Evolutionary conservation across 345 rosid genomes (phyloP), one percentile per base, ranked within the genome.

Genomic region (Hibiscus tridactylites): DNA sequence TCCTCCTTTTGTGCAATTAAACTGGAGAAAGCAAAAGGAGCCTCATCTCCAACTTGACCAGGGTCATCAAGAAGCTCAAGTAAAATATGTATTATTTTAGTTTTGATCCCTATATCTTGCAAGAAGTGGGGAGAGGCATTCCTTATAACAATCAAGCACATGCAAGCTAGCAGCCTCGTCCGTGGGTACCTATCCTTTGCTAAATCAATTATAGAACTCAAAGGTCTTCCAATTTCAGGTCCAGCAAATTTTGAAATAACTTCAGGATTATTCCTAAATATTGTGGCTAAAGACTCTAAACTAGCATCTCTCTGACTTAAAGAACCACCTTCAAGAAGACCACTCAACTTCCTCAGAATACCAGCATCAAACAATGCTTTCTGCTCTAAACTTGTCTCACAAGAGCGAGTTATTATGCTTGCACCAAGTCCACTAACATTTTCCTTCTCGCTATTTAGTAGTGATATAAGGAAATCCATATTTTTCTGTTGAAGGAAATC

Each of bases 41-140:
- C 94, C 69, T 90, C 92, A 75, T 90, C 96, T 73, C 98, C 96
- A 68, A 85, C 88, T 78, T 85, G 95, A 76, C 92, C 87, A 74
- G 85, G 83, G 62, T 91, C 97, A 13, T 85, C 88, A 81, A 94
- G 86, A 85, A 94, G 97, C 85, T 91, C 95, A 75, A 94, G 90
- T 64, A 94, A 77, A 52, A 84, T 79, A 81, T 76, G 68, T 69
- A 90, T 77, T 75, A 94, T 72, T 70, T 83, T 86, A 11, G 74
- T 81, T 68, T 83, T 87, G 69, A 86, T 82, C 49, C 86, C 91
- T 72, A 81, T 61, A 76, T 86, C 90, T 79, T 87, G 69, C 66
- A 88, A 72, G 83, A 81, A 85, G 54, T 78, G 74, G 7, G 91
- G 79, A 75, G 91, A 83, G 35, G 87, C 73, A 63, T 88, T 88